Evolutionary conservation across 768 basidiomycete species (phyloP), one percentile per base, ranked within the genome.

Genomic region (Mycena kentingensis): DNA sequence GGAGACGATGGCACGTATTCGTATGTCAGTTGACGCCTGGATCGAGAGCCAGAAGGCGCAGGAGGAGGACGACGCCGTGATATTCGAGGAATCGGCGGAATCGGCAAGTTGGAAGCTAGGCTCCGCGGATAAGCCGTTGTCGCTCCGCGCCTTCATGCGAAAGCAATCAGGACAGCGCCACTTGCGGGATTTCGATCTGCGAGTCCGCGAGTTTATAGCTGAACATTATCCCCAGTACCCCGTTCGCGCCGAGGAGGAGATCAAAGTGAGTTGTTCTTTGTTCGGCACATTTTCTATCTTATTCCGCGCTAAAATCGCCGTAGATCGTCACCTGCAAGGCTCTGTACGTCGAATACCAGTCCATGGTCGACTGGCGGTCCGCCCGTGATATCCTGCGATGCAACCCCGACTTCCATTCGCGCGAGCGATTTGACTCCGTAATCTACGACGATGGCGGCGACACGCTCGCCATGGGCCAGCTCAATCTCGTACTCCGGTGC

Each of bases 301-400:
- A 6, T 11, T 10, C 26, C 5, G 25, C 11, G 7, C 41, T 42
- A n/a, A 42, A 24, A 5, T 24, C 5, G 12, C 19, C 12, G 10
- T 49, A 67, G 65, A 51, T 65, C 10, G 42, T 52, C 26, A 28
- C 24, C 13, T 65, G 57, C 57, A 65, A 65, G 57, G 61, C 58
- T 52, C 29, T 62, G 18, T 43, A 49, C 27, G 38, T 66, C 25
- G 49, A 49, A 8, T 68, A 64, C 55, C 63, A 65, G 29, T 67
- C 64, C 0, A 27, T 58, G 3, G 62, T 64, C 46, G 57, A 68
- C 38, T 67, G 65, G 64, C 54, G 55, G 7, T 54, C 58, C 43
- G 64, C 25, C 11, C 36, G 27, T 10, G 58, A 67, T 39, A 67
- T 68, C 22, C n/a, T 68, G 46, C 45, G 63, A 10, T 66, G 66